phyloP scores from a whole-genome alignment of 2,329 filamentous ascomycete species.

The Alternaria sp. region DNA sequence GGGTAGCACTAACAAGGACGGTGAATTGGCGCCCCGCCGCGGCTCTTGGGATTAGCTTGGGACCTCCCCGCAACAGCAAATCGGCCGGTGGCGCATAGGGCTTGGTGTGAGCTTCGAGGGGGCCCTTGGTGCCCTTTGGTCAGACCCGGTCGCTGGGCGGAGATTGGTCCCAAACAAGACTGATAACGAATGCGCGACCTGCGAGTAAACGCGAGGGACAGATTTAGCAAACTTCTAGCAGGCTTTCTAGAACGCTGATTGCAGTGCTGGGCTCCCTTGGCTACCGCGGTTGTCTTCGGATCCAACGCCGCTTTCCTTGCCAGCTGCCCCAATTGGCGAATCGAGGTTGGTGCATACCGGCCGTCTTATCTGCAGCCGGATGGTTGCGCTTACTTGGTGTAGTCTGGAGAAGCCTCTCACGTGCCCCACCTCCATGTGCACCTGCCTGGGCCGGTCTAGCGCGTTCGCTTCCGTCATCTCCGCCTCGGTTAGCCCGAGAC shows the following conservation, averaged over 20 bases:
- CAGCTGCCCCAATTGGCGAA: constrained; percentile 30
- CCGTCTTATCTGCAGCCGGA: constrained; percentile 20
- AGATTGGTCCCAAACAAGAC: constrained; percentile 21
- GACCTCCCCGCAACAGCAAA: constrained; percentile 27
- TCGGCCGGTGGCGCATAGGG: constrained; percentile 65
- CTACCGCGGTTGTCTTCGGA: constrained; percentile 14
- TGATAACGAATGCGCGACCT: constrained; percentile 19
- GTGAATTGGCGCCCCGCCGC: constrained; percentile 21
- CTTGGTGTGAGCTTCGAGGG: background rate
- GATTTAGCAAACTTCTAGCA: constrained; percentile 21
- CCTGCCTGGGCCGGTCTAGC: background rate
- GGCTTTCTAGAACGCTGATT: constrained; percentile 27
- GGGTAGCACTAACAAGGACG: constrained; percentile 14
- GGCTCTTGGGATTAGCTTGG: constrained; percentile 22
- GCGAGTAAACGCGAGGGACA: background rate
- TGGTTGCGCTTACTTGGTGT: constrained; percentile 10
- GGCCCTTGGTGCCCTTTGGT: constrained; percentile 2
- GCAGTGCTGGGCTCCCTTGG: constrained; percentile 14
- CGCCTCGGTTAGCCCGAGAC: constrained; percentile 17
- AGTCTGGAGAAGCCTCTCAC: constrained; percentile 25
- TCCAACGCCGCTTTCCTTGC: constrained; percentile 23
- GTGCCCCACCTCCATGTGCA: constrained; percentile 18
- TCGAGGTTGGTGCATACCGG: background rate
- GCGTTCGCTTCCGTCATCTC: background rate
- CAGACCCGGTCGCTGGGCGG: constrained; percentile 20